Conservation (phyloP, 1,284 basidiomycete genomes). For the Kalmanozyma brasiliensis region DNA sequence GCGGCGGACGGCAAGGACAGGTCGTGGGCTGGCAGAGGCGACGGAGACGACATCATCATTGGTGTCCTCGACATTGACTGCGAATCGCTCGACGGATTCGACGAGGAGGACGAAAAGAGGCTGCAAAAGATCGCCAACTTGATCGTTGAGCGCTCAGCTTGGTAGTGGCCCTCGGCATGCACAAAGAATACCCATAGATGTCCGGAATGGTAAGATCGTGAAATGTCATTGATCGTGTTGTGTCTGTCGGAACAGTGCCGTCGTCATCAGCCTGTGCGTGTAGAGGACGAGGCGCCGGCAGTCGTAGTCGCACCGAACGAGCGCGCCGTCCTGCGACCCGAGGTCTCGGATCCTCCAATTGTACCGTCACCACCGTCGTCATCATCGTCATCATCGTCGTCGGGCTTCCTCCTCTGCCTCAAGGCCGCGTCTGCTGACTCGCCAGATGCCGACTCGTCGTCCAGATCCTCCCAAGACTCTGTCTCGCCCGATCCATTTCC, state of each 20-base stretch:
- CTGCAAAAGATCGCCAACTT: constrained; percentile 62
- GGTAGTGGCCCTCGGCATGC: constrained; percentile 11
- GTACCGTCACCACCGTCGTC: constrained; percentile 24
- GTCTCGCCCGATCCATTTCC: constrained; percentile 16
- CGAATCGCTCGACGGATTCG: constrained; percentile 65
- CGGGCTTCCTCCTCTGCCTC: constrained; percentile 1
- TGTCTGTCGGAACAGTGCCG: too few species aligned
- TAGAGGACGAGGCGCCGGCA: constrained; percentile 12
- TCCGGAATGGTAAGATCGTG: too few species aligned
- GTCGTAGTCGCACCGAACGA: constrained; percentile 44
- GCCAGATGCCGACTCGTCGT: constrained; percentile 12
- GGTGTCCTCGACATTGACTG: constrained; percentile 70
- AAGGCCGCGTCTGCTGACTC: constrained; percentile 2
- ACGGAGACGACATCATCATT: constrained; percentile 59
- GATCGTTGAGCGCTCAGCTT: constrained; percentile 48
- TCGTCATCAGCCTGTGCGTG: constrained; percentile 8
- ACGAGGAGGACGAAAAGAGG: constrained; percentile 63
- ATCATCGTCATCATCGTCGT: constrained; percentile 10
- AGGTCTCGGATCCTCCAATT: constrained; percentile 39
- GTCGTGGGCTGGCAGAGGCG: constrained; percentile 59
- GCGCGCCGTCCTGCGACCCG: constrained; percentile 23
- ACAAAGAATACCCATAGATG: too few species aligned
- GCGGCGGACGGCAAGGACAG: constrained; percentile 7
- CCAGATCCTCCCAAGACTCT: constrained; percentile 45
- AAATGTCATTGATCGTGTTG: background rate